phyloP scores from a whole-genome alignment of 768 basidiomycete species.

The Boletellus sp. region DNA sequence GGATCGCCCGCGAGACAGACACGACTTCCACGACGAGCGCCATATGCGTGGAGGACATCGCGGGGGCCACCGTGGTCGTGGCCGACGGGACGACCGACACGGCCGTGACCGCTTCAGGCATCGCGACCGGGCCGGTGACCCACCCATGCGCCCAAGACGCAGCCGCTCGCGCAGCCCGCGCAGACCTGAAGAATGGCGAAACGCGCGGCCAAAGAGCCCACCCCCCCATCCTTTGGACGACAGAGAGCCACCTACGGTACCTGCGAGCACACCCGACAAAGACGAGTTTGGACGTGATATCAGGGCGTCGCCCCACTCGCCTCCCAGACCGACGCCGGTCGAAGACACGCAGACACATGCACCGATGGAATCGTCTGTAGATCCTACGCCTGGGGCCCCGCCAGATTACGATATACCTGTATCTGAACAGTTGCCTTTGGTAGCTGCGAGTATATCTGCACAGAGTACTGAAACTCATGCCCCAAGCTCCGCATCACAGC shows the following conservation, averaged over 20 bases:
- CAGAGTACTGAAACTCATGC: conserved; percentile 35
- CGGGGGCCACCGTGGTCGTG: conserved; percentile 58
- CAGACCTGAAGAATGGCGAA: conserved; percentile 50
- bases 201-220: conserved; percentile 57
- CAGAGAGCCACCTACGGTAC: conserved; percentile 24
- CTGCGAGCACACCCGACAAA: conserved; percentile 43
- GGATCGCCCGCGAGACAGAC: conserved; percentile 44
- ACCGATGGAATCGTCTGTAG: conserved; percentile 38
- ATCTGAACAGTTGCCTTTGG: conserved; percentile 35
- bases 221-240: conserved; percentile 44
- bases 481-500: conserved; percentile 38
- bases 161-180: conserved; percentile 78
- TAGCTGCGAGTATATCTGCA: conserved; percentile 59
- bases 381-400: conserved; percentile 41
- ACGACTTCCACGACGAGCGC: conserved; percentile 52
- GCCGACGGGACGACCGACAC: conserved; percentile 62
- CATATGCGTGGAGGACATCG: conserved; percentile 50
- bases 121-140: conserved; percentile 41
- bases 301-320: conserved; percentile 47
- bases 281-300: conserved; percentile 89
- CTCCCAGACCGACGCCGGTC: conserved; percentile 26
- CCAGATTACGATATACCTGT: conserved; percentile 47
- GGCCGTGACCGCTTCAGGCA: conserved; percentile 38
- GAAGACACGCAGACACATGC: conserved; percentile 25
- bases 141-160: conserved; percentile 43